Evolutionary conservation across 352 stramenopile species (phyloP), one percentile per base, ranked within the genome.

Genomic region (Aphanomyces astaci): DNA sequence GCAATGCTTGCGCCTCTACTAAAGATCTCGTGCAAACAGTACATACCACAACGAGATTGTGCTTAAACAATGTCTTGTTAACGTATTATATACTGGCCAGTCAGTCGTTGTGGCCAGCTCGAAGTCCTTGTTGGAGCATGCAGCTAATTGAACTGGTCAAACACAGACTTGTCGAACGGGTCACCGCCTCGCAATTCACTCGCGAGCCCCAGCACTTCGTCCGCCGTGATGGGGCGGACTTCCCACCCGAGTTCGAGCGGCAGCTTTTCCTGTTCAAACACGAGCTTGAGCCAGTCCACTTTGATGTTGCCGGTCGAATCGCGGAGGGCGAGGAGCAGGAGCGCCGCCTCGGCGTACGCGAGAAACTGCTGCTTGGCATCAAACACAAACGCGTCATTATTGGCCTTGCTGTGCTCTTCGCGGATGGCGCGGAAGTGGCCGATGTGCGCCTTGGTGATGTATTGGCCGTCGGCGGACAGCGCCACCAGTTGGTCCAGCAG

Each of bases 371-470:
- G 73, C 63, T 84, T 75, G 25, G 78, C 59, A 19, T 68, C 71
- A 65, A 88, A 76, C 13, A 70, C 62, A 46, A 78, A 92, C 30
- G 78, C 24, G 4, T 81, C 76, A 11, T 88, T 73, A 10, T 68
- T 72, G 15, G 73, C 69, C 27, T 70, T 60, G 59, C 78, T 87
- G 30, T 80, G 49, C 0, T 27, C 32, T 52, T 88, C 80, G 32
- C 83, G 83, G 22, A 78, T 67, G 32, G 66, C 57, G 15, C 83
- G 81, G 59, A 75, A 82, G n/a, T 74, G 64, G n/a, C 76, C 81
- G 25, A 89, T 24, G 19, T 63, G 49, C 40, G 64, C 65, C 63
- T 71, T 80, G 4, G 77, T 83, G 31, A 89, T 53, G 7, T 73
- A 53, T 1, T 73, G 28, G 11, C 72, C 62, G 17, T 75, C 27